Conservation (phyloP, 2,329 filamentous ascomycete species). For the Lachnellula hyalina region DNA sequence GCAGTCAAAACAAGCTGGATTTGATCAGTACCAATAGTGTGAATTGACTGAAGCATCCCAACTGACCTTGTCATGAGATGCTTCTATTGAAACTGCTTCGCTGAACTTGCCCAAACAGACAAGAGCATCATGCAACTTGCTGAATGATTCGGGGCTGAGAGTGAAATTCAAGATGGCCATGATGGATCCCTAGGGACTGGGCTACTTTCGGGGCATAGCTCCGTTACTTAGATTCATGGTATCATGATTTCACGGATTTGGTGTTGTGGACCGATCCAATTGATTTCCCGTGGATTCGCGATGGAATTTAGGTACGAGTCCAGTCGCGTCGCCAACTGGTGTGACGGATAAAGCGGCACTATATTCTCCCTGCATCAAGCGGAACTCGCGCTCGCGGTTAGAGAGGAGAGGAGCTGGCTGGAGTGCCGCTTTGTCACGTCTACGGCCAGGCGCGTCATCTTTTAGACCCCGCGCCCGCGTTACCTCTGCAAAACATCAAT, state of each 20-base stretch:
- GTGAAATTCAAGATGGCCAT: constrained; percentile 69
- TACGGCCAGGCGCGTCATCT: constrained; percentile 5
- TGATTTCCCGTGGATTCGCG: too few species aligned
- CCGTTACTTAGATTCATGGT: not conserved
- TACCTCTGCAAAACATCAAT: not conserved
- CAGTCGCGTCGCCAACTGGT: too few species aligned
- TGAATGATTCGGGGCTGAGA: constrained; percentile 66
- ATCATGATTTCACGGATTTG: not conserved
- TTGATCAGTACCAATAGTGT: constrained; percentile 8
- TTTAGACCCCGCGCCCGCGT: constrained; percentile 5
- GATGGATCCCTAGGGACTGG: not conserved
- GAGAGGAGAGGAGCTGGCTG: too few species aligned
- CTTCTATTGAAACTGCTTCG: constrained; percentile 70
- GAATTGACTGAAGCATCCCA: not conserved
- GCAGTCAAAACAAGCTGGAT: constrained; percentile 65
- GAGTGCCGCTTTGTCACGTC: not conserved
- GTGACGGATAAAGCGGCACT: too few species aligned
- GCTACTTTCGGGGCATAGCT: not conserved
- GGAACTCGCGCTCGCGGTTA: too few species aligned
- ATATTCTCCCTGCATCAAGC: too few species aligned
- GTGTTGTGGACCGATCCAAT: too few species aligned
- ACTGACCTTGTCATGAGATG: constrained; percentile 24
- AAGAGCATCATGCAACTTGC: constrained; percentile 66
- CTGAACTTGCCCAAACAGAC: constrained; percentile 74
- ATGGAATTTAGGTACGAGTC: too few species aligned